A percentile compares a stretch with the other conserved stretches of the same genome.
Conservation (phyloP, 371 early-diverging fungal species). For the Mucor sp. region DNA sequence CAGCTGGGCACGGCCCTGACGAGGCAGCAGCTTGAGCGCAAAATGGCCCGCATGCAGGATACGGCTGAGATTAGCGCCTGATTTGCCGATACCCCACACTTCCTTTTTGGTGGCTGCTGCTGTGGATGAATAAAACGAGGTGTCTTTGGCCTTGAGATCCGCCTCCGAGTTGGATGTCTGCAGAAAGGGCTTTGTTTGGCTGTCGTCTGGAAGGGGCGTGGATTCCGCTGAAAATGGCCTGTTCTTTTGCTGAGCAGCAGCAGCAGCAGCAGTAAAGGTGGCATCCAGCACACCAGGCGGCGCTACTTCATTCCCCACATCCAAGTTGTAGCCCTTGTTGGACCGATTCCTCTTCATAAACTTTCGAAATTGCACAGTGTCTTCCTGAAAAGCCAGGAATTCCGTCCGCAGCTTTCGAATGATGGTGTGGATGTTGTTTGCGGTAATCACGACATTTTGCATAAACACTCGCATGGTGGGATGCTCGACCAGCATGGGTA, state of each 20-base stretch:
- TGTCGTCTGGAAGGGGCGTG: background rate
- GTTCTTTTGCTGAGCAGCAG: conserved; percentile 1
- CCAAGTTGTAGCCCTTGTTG: conserved; percentile 52
- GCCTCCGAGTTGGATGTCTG: background rate
- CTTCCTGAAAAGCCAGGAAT: conserved; percentile 65
- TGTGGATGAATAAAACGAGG: conserved; percentile 31
- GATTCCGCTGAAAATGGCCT: conserved; percentile 9
- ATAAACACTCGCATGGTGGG: conserved; percentile 72
- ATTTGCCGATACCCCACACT: conserved; percentile 64
- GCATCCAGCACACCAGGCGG: conserved; percentile 30
- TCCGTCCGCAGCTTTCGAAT: conserved; percentile 57
- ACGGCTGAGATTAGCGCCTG: conserved; percentile 63
- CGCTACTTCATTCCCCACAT: conserved; percentile 46
- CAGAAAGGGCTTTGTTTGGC: background rate
- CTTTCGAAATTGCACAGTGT: conserved; percentile 58
- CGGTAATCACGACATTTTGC: conserved; percentile 63
- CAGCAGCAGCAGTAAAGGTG: conserved; percentile 8
- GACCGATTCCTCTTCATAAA: conserved; percentile 40
- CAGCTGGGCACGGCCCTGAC: conserved; percentile 69
- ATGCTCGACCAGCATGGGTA: conserved; percentile 58
- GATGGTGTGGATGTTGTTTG: conserved; percentile 52
- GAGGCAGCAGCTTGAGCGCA: conserved; percentile 73
- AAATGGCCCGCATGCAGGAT: conserved; percentile 75
- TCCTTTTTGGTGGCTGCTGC: conserved; percentile 34
- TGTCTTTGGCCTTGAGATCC: conserved; percentile 9